phyloP scores from a whole-genome alignment of 768 basidiomycete species.

The Podaxis pistillaris region DNA sequence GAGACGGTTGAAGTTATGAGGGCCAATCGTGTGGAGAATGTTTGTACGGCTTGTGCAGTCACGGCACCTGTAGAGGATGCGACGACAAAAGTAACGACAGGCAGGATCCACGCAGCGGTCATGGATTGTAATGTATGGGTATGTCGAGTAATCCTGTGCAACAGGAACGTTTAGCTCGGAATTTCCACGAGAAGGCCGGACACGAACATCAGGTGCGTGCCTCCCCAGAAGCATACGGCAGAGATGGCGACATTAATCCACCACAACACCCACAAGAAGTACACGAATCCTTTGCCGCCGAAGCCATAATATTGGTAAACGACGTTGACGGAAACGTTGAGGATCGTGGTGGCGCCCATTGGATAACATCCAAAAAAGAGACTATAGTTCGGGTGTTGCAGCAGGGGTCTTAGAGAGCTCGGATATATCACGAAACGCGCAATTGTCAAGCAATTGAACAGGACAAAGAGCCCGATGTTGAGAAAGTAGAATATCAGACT shows the following conservation, averaged over 20 bases:
- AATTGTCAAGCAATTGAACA: slow-evolving; percentile 43
- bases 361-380: slow-evolving; percentile 48
- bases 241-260: slow-evolving; percentile 64
- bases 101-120: slow-evolving; percentile 71
- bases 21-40: slow-evolving; percentile 45
- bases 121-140: slow-evolving; percentile 53
- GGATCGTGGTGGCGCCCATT: slow-evolving; percentile 61
- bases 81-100: slow-evolving; percentile 73
- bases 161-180: background rate
- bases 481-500: slow-evolving; percentile 55
- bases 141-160: slow-evolving; percentile 51
- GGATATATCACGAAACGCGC: slow-evolving; percentile 56
- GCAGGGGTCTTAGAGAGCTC: slow-evolving; percentile 36
- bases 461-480: slow-evolving; percentile 52
- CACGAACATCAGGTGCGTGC: slow-evolving; percentile 66
- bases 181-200: background rate
- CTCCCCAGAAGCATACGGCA: slow-evolving; percentile 55
- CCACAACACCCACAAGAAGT: slow-evolving; percentile 63
- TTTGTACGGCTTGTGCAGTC: slow-evolving; percentile 47
- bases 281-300: slow-evolving; percentile 52
- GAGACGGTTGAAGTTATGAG: slow-evolving; percentile 53
- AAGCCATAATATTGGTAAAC: slow-evolving; percentile 44
- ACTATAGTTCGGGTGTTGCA: slow-evolving; percentile 44
- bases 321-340: slow-evolving; percentile 47
- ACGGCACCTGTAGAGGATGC: slow-evolving; percentile 65